Percentiles rank a stretch among this genome's conserved stretches.
These are phyloP conservation scores for Aegilops longissima DNA, from an alignment of 176 grass and related monocot species.

Conservation along the genomic window DNA sequence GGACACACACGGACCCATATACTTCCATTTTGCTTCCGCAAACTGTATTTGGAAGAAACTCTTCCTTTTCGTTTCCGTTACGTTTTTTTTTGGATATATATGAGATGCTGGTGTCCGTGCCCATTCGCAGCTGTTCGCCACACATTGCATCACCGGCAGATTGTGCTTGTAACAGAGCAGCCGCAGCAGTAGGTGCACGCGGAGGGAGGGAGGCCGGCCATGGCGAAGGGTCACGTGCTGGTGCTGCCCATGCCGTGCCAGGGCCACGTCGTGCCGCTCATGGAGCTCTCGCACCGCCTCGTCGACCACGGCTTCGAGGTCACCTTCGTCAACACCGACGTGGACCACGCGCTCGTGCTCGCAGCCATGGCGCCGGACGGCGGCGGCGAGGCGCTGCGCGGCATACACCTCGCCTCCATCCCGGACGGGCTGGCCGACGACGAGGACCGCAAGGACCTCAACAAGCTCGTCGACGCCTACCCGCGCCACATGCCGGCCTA, in stretches of 20 bases:
- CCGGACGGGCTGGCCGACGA: slow-evolving; percentile 59
- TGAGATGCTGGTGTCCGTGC: neutral
- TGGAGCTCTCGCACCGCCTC: slow-evolving; percentile 77
- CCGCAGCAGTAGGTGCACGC: neutral
- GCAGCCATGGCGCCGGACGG: slow-evolving; percentile 1
- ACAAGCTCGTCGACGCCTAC: slow-evolving; percentile 51
- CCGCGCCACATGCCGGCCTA: slow-evolving; percentile 13
- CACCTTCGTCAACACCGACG: slow-evolving; percentile 79
- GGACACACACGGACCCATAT: too few relatives aligned
- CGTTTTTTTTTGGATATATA: neutral
- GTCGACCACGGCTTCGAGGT: slow-evolving; percentile 72
- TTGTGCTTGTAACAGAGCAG: neutral
- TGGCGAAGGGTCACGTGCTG: slow-evolving; percentile 38
- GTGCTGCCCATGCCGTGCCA: slow-evolving; percentile 64
- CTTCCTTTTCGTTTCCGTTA: too few relatives aligned
- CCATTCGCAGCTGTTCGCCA: neutral
- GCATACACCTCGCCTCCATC: slow-evolving; percentile 56
- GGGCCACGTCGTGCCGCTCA: slow-evolving; percentile 66
- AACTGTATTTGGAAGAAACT: too few relatives aligned
- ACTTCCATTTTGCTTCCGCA: too few relatives aligned
- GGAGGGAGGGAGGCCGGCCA: neutral
- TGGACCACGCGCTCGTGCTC: slow-evolving; percentile 49
- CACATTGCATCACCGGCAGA: neutral
- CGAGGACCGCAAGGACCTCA: slow-evolving; percentile 68
- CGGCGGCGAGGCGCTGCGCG: neutral